A percentile compares a stretch with the other conserved stretches of the same genome.
Conservation (phyloP, 352 stramenopile species). For the Globisporangium spiculum region DNA sequence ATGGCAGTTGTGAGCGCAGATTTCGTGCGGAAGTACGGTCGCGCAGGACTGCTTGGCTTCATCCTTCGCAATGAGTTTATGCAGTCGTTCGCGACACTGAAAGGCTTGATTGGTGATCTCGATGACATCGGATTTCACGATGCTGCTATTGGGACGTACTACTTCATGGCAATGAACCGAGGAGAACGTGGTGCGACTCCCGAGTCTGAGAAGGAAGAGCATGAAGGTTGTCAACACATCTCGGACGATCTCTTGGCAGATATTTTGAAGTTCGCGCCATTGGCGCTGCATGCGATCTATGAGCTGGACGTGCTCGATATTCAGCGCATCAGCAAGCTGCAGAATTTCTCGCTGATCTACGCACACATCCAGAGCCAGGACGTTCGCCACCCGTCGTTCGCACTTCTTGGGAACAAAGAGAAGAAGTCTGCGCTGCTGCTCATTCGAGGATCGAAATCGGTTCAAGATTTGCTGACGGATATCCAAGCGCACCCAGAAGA, state of each 20-base stretch:
- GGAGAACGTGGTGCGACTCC: constrained; percentile 73
- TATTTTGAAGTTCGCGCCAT: constrained; percentile 68
- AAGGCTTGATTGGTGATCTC: constrained; percentile 74
- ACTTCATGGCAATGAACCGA: constrained; percentile 89
- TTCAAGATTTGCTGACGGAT: constrained; percentile 84
- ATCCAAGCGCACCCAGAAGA: constrained; percentile 82
- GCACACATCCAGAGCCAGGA: constrained; percentile 81
- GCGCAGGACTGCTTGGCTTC: constrained; percentile 74
- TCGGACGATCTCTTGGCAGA: constrained; percentile 71
- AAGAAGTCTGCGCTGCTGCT: constrained; percentile 77
- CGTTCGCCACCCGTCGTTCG: constrained; percentile 78
- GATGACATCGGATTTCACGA: constrained; percentile 83
- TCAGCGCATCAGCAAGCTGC: constrained; percentile 75
- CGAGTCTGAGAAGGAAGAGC: constrained; percentile 53
- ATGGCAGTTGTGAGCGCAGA: constrained; percentile 84
- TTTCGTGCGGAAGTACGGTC: constrained; percentile 83
- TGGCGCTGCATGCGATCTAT: constrained; percentile 83
- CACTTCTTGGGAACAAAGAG: constrained; percentile 72
- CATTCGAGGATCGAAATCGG: constrained; percentile 83
- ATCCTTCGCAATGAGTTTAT: constrained; percentile 88
- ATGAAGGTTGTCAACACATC: constrained; percentile 52
- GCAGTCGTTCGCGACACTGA: constrained; percentile 85
- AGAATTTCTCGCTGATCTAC: constrained; percentile 80
- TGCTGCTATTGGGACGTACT: constrained; percentile 81
- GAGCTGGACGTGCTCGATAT: constrained; percentile 82